phyloP scores from a whole-genome alignment of 23 red algal genomes.

The Gracilaria domingensis region DNA sequence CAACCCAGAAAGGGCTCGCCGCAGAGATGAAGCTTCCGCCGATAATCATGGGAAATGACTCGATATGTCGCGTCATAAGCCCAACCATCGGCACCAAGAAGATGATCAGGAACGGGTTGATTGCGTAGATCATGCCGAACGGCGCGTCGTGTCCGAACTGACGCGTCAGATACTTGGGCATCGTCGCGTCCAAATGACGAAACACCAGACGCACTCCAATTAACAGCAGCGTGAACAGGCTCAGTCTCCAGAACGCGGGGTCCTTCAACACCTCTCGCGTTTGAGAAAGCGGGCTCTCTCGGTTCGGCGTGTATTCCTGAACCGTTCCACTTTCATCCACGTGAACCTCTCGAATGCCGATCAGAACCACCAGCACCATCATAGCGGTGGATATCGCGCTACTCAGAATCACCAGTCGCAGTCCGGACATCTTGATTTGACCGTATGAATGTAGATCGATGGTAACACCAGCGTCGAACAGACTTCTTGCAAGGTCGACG shows the following conservation, averaged over 20 bases:
- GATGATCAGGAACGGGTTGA: conserved; percentile 97
- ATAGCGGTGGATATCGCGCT: conserved; percentile 71
- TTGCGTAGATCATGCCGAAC: conserved; percentile 93
- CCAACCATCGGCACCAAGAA: conserved; percentile 91
- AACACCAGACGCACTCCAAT: conserved; percentile 94
- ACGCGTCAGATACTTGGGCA: conserved; percentile 94
- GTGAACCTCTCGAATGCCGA: conserved; percentile 87
- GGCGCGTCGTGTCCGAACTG: conserved; percentile 90
- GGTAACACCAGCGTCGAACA: conserved; percentile 41
- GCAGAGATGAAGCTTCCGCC: conserved; percentile 80
- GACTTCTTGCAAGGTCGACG: conserved; percentile 67
- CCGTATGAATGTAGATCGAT: conserved; percentile 1
- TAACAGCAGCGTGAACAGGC: conserved; percentile 83
- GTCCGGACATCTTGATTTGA: conserved; percentile 46
- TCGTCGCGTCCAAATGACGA: conserved; percentile 88
- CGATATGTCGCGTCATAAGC: conserved; percentile 60
- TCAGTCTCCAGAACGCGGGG: conserved; percentile 90
- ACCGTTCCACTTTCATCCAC: conserved; percentile 74
- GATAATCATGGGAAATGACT: conserved; percentile 93
- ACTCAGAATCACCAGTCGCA: conserved; percentile 78
- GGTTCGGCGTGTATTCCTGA: conserved; percentile 67
- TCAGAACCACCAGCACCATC: conserved; percentile 60
- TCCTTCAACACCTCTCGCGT: conserved; percentile 68
- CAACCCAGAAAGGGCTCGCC: conserved; percentile 82
- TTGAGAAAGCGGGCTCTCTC: conserved; percentile 48